Percentiles rank a stretch among this genome's conserved stretches.
phyloP scores from a whole-genome alignment of 305 asterid genomes.

The Rubia peregrina region DNA sequence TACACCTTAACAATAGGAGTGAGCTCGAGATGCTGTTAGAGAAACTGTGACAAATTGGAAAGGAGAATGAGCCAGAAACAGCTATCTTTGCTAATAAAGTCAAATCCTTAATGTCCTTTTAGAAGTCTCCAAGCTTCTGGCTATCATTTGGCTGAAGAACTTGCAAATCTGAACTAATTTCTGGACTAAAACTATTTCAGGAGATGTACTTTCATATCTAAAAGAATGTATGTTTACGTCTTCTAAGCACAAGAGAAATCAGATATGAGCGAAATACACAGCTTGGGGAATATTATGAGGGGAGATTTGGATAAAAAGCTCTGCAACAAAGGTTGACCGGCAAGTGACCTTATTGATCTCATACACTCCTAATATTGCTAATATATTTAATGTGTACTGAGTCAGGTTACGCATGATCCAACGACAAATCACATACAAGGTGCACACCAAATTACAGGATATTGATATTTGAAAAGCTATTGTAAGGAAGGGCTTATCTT shows the following conservation, averaged over 20 bases:
- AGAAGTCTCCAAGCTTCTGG: background rate
- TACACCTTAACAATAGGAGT: background rate
- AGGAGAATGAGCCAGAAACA: background rate
- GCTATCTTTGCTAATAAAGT: background rate
- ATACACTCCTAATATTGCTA: background rate
- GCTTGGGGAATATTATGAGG: background rate
- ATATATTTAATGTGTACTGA: background rate
- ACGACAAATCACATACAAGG: background rate
- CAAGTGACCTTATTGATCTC: background rate
- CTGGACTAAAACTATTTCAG: background rate
- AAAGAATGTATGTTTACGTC: background rate
- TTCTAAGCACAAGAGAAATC: background rate
- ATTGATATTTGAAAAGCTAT: background rate
- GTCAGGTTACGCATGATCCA: background rate
- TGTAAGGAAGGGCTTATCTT: background rate
- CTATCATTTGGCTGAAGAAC: background rate
- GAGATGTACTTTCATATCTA: background rate
- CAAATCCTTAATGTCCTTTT: background rate
- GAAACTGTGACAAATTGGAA: background rate
- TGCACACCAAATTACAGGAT: background rate
- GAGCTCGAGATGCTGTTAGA: background rate
- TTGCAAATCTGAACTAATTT: background rate
- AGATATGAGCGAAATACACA: background rate
- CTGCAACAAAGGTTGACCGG: background rate
- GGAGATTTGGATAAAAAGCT: background rate